Conservation (phyloP, 768 basidiomycete species). For the Auriculariales sp. region DNA sequence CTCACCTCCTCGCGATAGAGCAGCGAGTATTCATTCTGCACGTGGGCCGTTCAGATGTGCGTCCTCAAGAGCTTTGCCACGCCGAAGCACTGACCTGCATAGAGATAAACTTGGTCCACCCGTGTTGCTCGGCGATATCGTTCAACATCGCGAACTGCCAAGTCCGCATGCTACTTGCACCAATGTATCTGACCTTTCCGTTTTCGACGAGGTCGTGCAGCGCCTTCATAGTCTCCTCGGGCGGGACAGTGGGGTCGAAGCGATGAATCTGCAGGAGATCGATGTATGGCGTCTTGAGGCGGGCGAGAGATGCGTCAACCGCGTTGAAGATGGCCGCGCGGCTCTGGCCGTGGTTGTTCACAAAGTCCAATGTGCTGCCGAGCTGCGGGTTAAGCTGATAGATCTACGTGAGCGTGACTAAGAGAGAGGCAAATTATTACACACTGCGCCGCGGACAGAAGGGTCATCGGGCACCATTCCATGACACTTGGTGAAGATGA, state of each 20-base stretch:
- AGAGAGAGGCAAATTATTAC: too few species aligned
- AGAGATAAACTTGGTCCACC: conserved; percentile 39
- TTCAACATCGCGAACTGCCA: conserved; percentile 31
- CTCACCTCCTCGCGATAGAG: conserved; percentile 39
- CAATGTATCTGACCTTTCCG: conserved; percentile 37
- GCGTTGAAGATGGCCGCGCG: conserved; percentile 24
- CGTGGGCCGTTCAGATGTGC: conserved; percentile 16
- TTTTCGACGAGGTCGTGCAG: conserved; percentile 33
- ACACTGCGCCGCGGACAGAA: conserved; percentile 1
- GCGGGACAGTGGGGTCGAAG: conserved; percentile 22
- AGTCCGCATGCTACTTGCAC: conserved; percentile 30
- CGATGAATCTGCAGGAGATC: conserved; percentile 32
- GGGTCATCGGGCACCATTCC: conserved; percentile 8
- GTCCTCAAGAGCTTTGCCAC: too few species aligned
- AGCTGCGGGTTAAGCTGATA: neutral
- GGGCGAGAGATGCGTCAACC: conserved; percentile 22
- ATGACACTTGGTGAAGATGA: conserved; percentile 18
- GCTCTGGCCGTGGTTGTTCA: neutral
- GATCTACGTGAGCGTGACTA: neutral
- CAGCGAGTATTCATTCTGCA: conserved; percentile 28
- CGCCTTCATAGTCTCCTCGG: conserved; percentile 35
- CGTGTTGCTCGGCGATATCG: conserved; percentile 26
- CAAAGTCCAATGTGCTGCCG: conserved; percentile 5
- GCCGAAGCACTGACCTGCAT: conserved; percentile 32
- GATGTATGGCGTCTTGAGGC: conserved; percentile 22